Evolutionary conservation across 2,329 filamentous ascomycete genomes (phyloP).

Genomic region (Claviceps sorghi): DNA sequence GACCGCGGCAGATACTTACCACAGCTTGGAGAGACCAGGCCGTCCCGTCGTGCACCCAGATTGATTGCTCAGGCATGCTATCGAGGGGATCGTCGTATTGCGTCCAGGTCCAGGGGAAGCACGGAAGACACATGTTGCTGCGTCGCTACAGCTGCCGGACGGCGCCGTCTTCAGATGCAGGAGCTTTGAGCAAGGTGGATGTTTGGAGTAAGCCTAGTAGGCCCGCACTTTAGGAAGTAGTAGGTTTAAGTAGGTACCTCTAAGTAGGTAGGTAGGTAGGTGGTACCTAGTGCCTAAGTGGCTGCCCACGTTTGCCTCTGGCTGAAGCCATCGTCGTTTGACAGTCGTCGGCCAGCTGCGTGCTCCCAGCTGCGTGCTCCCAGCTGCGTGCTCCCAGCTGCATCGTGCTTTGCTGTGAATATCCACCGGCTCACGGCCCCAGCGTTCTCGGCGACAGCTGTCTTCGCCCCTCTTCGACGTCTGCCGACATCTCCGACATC

Average conservation of each 20-base stretch:
- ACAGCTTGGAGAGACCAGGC: slow-evolving; percentile 23
- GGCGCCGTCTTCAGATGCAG: background rate
- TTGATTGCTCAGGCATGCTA: slow-evolving; percentile 23
- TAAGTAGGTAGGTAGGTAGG: background rate
- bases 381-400: background rate
- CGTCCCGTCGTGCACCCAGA: slow-evolving; percentile 25
- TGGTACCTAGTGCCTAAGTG: background rate
- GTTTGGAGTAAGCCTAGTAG: background rate
- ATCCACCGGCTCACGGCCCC: background rate
- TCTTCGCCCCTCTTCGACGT: background rate
- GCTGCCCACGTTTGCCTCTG: background rate
- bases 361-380: background rate
- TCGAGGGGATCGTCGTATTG: slow-evolving; percentile 29
- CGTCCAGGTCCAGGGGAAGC: slow-evolving; percentile 35
- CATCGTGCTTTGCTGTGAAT: background rate
- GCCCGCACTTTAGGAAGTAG: too few species aligned
- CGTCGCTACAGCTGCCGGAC: background rate
- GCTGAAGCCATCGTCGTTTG: background rate
- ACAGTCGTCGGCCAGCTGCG: background rate
- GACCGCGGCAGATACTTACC: slow-evolving; percentile 18
- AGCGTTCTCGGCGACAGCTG: background rate
- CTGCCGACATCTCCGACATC: too few species aligned
- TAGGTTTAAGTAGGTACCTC: too few species aligned
- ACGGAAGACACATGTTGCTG: slow-evolving; percentile 37
- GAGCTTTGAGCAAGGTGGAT: background rate